Conservation (phyloP, 2,329 filamentous ascomycete species). For the Diaporthe capsici region DNA sequence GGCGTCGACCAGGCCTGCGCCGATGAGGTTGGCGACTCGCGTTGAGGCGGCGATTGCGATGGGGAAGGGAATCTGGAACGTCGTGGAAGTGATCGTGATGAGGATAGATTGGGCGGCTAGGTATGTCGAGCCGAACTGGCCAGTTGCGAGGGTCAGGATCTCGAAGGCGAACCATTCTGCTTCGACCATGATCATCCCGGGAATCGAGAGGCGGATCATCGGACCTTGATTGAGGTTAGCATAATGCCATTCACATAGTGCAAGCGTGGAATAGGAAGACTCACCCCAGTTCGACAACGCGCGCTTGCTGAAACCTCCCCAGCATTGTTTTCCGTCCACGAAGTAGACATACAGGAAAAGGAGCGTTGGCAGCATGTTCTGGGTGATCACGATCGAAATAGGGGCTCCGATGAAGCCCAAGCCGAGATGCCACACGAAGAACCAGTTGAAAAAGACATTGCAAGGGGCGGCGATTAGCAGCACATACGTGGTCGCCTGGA, state of each 20-base stretch:
- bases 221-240: conserved; percentile 57
- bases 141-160: conserved; percentile 85
- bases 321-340: conserved; percentile 80
- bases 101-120: conserved; percentile 92
- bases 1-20: conserved; percentile 84
- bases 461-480: conserved; percentile 81
- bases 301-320: conserved; percentile 81
- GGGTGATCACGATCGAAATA: conserved; percentile 81
- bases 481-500: conserved; percentile 84
- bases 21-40: conserved; percentile 91
- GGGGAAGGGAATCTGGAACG: conserved; percentile 93
- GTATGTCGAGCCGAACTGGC: conserved; percentile 82
- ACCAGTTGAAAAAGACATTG: conserved; percentile 83
- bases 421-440: conserved; percentile 80
- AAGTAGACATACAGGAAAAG: conserved; percentile 82
- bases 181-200: conserved; percentile 93
- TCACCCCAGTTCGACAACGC: conserved; percentile 81
- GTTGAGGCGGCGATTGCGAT: conserved; percentile 91
- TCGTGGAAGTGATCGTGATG: conserved; percentile 81
- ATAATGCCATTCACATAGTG: conserved; percentile 22
- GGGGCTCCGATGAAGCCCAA: conserved; percentile 84
- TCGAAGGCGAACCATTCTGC: conserved; percentile 96
- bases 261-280: conserved; percentile 57
- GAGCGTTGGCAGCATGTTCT: conserved; percentile 80
- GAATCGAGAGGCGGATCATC: conserved; percentile 90